Percentiles rank a stretch among this genome's conserved stretches.
These are phyloP conservation scores for Neurospora sp. DNA, from an alignment of 495 filamentous ascomycete species.

Conservation along the genomic window DNA sequence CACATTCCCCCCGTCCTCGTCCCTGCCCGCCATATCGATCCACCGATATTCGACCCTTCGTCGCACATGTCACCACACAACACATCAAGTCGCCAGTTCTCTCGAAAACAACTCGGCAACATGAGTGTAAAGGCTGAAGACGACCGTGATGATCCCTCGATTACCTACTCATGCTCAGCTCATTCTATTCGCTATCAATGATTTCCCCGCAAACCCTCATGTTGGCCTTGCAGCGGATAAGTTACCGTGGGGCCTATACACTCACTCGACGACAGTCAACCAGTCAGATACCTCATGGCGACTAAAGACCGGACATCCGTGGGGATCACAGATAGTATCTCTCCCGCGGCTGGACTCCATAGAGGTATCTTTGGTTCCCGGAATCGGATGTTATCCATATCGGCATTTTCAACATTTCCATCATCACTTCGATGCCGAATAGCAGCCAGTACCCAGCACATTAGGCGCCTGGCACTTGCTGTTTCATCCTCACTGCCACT, in stretches of 20 bases:
- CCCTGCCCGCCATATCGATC: neutral
- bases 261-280: neutral
- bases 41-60: neutral
- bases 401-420: neutral
- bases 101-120: neutral
- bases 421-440: neutral
- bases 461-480: neutral
- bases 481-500: neutral
- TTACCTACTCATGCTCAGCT: neutral
- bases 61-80: neutral
- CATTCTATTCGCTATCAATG: neutral
- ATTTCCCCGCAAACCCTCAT: neutral
- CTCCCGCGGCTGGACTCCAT: neutral
- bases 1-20: neutral
- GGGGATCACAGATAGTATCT: neutral
- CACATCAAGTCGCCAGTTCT: neutral
- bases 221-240: neutral
- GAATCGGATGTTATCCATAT: neutral
- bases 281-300: neutral
- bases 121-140: neutral
- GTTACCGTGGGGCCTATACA: neutral
- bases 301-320: neutral
- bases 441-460: neutral
- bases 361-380: neutral
- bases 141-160: neutral